These are phyloP conservation scores for Penicillium sp. DNA, from an alignment of 2,329 filamentous ascomycete species.

Conservation along the genomic window DNA sequence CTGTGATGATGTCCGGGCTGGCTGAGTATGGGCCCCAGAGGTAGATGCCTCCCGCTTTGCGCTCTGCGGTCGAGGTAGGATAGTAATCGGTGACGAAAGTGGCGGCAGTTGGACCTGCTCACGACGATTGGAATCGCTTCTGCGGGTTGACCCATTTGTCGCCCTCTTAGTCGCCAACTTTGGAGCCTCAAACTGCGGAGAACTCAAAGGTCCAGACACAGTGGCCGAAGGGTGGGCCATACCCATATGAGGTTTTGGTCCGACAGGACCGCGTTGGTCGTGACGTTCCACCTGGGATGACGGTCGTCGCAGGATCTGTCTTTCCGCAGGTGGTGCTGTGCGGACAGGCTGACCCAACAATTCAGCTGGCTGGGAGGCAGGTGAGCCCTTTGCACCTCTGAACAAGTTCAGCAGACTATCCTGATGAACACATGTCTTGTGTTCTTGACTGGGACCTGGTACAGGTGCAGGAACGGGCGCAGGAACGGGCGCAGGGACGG, in stretches of 20 bases:
- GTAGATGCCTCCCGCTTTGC: conserved; percentile 30
- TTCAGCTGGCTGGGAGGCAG: conserved; percentile 37
- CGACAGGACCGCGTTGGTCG: conserved; percentile 18
- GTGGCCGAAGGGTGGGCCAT: conserved; percentile 40
- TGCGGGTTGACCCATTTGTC: conserved; percentile 25
- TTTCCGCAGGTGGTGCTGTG: conserved; percentile 23
- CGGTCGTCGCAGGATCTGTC: conserved; percentile 38
- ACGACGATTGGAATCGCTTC: conserved; percentile 24
- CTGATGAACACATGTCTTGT: conserved; percentile 39
- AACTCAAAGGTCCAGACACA: conserved; percentile 42
- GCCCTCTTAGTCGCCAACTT: conserved; percentile 30
- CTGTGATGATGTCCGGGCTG: conserved; percentile 11
- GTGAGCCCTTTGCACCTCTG: conserved; percentile 24
- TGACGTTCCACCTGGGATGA: conserved; percentile 10
- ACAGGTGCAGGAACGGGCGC: conserved; percentile 1
- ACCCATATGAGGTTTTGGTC: conserved; percentile 14
- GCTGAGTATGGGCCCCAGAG: conserved; percentile 15
- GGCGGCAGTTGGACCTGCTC: conserved; percentile 23
- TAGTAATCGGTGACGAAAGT: conserved; percentile 39
- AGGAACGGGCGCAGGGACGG: conserved; percentile 10
- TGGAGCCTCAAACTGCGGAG: conserved; percentile 41
- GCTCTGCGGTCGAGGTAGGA: conserved; percentile 38
- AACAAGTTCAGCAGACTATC: conserved; percentile 40
- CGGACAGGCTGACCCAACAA: conserved; percentile 48
- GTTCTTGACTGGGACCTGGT: conserved; percentile 13